Conservation (phyloP, 2,329 filamentous ascomycete species). For the Colletotrichum scovillei region DNA sequence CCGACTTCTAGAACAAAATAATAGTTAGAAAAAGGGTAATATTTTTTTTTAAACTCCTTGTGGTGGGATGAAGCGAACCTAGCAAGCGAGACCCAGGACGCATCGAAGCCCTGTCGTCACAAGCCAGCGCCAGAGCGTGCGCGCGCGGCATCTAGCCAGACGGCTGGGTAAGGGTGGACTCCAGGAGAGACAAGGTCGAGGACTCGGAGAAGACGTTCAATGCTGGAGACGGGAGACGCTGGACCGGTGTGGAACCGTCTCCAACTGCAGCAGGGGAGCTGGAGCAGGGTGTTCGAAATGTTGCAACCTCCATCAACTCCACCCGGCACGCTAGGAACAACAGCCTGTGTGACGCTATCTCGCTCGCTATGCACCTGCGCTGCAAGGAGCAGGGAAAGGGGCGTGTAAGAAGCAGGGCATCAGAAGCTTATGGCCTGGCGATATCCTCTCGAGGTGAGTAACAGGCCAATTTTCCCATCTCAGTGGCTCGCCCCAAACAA, state of each 20-base stretch:
- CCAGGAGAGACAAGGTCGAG: conserved; percentile 7
- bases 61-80: conserved; percentile 26
- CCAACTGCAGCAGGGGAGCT: conserved; percentile 2
- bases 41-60: conserved; percentile 1
- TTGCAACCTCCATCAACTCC: conserved; percentile 16
- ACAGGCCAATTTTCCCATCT: neutral
- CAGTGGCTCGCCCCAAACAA: neutral
- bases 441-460: neutral
- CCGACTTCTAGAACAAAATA: conserved; percentile 17
- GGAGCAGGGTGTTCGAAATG: conserved; percentile 7
- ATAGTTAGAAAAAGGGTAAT: neutral
- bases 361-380: conserved; percentile 2
- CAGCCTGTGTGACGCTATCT: conserved; percentile 36
- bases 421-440: conserved; percentile 22
- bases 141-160: conserved; percentile 8
- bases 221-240: conserved; percentile 29
- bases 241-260: conserved; percentile 19
- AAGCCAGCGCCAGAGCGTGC: conserved; percentile 23
- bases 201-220: conserved; percentile 3
- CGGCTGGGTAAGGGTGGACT: conserved; percentile 27
- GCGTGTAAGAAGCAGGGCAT: conserved; percentile 8
- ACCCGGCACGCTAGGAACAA: conserved; percentile 34
- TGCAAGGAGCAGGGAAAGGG: conserved; percentile 36
- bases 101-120: conserved; percentile 28
- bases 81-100: conserved; percentile 29